phyloP scores from a whole-genome alignment of 495 filamentous ascomycete genomes.

The Xylaria castorea region DNA sequence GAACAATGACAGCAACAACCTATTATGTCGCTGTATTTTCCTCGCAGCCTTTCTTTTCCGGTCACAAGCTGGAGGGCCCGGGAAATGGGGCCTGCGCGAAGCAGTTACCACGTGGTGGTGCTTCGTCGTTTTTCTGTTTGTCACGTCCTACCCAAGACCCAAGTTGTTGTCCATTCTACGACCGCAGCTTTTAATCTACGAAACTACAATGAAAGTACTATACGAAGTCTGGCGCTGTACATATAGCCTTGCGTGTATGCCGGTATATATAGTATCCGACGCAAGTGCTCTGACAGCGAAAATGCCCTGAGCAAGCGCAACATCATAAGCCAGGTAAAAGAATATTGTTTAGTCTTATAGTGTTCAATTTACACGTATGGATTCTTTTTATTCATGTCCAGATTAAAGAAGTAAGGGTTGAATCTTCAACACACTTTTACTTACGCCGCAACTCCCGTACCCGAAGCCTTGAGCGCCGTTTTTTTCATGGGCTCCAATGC shows the following conservation, averaged over 20 bases:
- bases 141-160: neutral
- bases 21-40: neutral
- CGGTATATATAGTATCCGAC: neutral
- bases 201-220: neutral
- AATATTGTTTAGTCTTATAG: neutral
- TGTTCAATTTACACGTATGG: neutral
- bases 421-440: neutral
- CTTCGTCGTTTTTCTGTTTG: neutral
- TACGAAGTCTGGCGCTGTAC: neutral
- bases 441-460: neutral
- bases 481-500: neutral
- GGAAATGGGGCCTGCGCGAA: neutral
- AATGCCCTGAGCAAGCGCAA: neutral
- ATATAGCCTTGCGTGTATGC: neutral
- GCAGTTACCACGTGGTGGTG: neutral
- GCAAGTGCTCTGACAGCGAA: neutral
- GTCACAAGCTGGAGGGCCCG: neutral
- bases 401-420: neutral
- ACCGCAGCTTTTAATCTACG: neutral
- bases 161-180: neutral
- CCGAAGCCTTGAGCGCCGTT: neutral
- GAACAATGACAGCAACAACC: neutral
- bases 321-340: neutral
- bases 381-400: neutral
- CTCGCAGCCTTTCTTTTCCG: neutral